phyloP scores from a whole-genome alignment of 768 basidiomycete genomes.

The Auricularia cornea region DNA sequence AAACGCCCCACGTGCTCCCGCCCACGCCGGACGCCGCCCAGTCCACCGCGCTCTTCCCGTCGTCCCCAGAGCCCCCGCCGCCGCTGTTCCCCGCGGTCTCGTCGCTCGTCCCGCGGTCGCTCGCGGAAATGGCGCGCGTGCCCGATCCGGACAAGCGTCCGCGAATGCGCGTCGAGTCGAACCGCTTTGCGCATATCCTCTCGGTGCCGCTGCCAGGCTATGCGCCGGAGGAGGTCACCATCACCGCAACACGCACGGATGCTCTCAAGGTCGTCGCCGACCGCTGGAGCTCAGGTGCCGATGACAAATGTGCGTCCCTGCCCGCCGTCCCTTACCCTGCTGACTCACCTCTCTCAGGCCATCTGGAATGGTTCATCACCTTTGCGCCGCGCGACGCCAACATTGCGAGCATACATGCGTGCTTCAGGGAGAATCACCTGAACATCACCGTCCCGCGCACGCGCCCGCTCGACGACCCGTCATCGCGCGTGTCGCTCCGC shows the following conservation, averaged over 20 bases:
- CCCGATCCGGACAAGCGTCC: neutral
- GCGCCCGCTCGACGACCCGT: neutral
- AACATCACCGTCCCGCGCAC: neutral
- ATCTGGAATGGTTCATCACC: neutral
- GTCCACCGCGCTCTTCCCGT: neutral
- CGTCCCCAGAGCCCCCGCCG: neutral
- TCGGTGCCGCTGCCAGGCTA: neutral
- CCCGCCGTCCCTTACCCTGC: neutral
- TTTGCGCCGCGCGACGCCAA: neutral
- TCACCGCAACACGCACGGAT: neutral
- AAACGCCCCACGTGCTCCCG: neutral
- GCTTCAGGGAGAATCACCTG: neutral
- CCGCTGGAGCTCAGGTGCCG: neutral
- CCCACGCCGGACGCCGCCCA: neutral
- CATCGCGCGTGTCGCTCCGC: neutral
- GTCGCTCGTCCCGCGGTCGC: neutral
- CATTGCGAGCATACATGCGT: neutral
- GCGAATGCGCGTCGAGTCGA: neutral
- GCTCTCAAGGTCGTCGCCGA: neutral
- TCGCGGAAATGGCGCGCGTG: neutral
- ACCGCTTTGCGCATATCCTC: neutral
- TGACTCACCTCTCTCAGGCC: neutral
- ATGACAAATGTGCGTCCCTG: neutral
- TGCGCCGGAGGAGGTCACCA: neutral
- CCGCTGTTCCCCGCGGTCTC: neutral